phyloP scores from a whole-genome alignment of 345 rosid species.

The Citrus inodora region DNA sequence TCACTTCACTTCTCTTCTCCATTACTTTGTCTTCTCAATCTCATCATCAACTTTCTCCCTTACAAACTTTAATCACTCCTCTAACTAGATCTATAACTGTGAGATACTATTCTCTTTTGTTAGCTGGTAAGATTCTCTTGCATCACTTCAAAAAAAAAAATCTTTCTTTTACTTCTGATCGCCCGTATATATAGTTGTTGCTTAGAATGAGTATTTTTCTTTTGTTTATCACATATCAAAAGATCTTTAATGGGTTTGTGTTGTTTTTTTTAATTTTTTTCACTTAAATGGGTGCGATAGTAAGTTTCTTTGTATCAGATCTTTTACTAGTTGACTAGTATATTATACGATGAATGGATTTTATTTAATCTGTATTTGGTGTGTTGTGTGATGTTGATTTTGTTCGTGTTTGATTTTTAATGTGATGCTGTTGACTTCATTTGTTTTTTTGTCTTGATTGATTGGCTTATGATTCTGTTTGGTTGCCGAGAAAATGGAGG shows the following conservation, averaged over 20 bases:
- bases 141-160: constrained; percentile 7
- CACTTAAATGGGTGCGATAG: constrained; percentile 3
- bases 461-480: constrained; percentile 8
- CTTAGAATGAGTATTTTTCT: neutral
- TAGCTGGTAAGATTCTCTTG: constrained; percentile 44
- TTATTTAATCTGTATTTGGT: constrained; percentile 5
- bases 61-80: neutral
- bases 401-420: neutral
- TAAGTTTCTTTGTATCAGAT: constrained; percentile 14
- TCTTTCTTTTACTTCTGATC: constrained; percentile 9
- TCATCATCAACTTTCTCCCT: neutral
- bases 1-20: constrained; percentile 1
- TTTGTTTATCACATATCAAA: constrained; percentile 23
- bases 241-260: constrained; percentile 22
- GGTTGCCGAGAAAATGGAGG: constrained; percentile 7
- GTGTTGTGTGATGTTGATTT: neutral
- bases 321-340: constrained; percentile 6
- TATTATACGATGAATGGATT: neutral
- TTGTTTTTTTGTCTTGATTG: neutral
- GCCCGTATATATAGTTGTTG: neutral
- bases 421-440: constrained; percentile 9
- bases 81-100: constrained; percentile 6
- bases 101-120: neutral
- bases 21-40: neutral
- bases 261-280: neutral